Base-by-base conservation (phyloP, 2,329 filamentous ascomycete genomes). In the Colletotrichum echinochloae region DNA sequence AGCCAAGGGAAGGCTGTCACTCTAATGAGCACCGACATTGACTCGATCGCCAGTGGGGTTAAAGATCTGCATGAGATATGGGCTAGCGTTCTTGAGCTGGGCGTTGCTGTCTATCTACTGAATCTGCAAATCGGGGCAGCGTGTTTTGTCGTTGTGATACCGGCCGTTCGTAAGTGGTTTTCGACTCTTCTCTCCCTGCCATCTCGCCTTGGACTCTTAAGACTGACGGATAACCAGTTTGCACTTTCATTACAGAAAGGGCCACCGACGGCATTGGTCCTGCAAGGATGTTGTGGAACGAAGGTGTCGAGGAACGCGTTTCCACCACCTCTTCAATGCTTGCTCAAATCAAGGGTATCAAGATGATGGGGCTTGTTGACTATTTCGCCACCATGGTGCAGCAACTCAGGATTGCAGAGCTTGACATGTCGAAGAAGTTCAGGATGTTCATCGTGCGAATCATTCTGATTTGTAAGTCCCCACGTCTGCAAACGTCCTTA, bases 71-170 rank as follows among this genome's bases (percentile, higher is more conserved):
- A 74, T 44, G 74, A 76, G 41, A 63, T 63, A 28, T 75, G 74
- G 73, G 72, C 74, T 1, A 67, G 71, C n/a, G 30, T 66, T 3
- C 62, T 76, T 12, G 74, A 76, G 56, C 65, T 76, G 1, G 62
- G 52, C 5, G 12, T 75, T 1, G 74, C 71, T 12, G 52, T 76
- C 12, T 60, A 63, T 8, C 70, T 75, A 16, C 60, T 76, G 18
- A 66, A 73, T 14, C 56, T 54, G 28, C 70, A 74, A 62, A 72
- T 75, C 8, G 74, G 73, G 23, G 70, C 64, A 20, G 73, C 73
- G 4, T 75, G 65, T 35, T 64, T 74, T 30, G 68, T 75, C 81
- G 74, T 9, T 69, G 86, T 60, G 82, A 82, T 2, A 81, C 84
- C 46, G 83, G 80, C 70, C 77, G 39, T 64, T 16, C 23, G 65